Conservation (phyloP, 1,139 yeast species). For the Candida mesenterica region DNA sequence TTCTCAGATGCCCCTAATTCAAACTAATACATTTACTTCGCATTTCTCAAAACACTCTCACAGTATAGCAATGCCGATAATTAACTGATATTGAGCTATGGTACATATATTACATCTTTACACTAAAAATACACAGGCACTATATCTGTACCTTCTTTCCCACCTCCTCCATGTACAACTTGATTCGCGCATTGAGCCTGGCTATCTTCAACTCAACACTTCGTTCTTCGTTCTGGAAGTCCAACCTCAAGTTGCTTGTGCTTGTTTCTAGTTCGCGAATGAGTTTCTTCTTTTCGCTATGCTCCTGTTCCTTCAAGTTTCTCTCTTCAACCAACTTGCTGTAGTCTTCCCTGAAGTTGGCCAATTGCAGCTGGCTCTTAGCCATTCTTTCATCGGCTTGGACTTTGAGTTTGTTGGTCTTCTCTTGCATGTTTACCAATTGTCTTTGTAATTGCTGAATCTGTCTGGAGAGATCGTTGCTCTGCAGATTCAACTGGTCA, state of each 20-base stretch:
- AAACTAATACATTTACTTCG: too few species aligned
- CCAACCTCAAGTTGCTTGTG: conserved; percentile 41
- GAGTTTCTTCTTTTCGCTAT: conserved; percentile 46
- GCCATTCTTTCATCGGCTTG: conserved; percentile 49
- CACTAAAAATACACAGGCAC: conserved; percentile 10
- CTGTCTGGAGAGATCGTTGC: conserved; percentile 49
- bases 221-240: conserved; percentile 54
- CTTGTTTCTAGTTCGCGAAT: conserved; percentile 49
- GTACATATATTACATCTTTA: conserved; percentile 6
- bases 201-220: conserved; percentile 55
- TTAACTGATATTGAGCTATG: not conserved
- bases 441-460: conserved; percentile 52
- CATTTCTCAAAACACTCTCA: too few species aligned
- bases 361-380: conserved; percentile 45
- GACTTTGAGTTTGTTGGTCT: conserved; percentile 47
- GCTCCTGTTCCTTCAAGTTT: conserved; percentile 50
- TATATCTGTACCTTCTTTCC: conserved; percentile 26
- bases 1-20: too few species aligned
- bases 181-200: conserved; percentile 53
- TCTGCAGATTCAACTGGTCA: conserved; percentile 30
- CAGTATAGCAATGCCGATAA: too few species aligned
- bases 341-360: conserved; percentile 46
- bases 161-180: conserved; percentile 48
- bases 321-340: conserved; percentile 51
- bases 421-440: conserved; percentile 52